Base-by-base conservation (phyloP, 2,329 filamentous ascomycete genomes). In the Neurospora crassa region DNA sequence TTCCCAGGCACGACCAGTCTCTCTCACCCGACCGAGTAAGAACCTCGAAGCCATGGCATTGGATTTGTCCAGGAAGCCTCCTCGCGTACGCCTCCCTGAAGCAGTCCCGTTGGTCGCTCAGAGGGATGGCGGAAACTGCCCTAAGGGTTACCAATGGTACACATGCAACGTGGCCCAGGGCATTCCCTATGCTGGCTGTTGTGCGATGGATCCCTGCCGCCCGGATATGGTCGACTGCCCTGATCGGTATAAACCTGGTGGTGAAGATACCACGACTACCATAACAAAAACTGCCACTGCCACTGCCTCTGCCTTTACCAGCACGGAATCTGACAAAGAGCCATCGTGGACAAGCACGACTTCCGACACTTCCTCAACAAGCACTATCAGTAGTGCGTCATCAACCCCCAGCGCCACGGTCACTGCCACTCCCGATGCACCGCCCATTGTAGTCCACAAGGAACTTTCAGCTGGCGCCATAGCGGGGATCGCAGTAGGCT, bases 181-280 rank as follows among this genome's bases (percentile, higher is more conserved):
- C 6, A 59, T 63, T 5, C 63, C 20, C 41, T 85, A 83, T 73
- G 71, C 69, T 2, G 85, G 83, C 20, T 87, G 86, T 74, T 87
- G 85, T 75, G 76, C 78, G 16, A 76, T 80, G 16, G 76, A 85
- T 72, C 81, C 84, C 18, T 87, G 86, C 75, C 70, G 73, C 3
- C 69, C 77, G 68, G 67, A 70, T 6, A 67, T 69, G 2, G 24
- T 71, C 63, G 73, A 71, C 7, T 84, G 82, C 71, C 80, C 80
- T 11, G 74, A 72, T 43, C 40, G 42, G 68, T 12, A 24, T 70
- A 70, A 37, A 69, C 73, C 68, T 69, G 45, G 45, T 47, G 45
- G 45, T 24, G 45, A 45, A 2, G 20, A 40, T 18, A 5, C 20
- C 3, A 41, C 37, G n/a, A 68, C 45, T 34, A 34, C 70, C 42